Evolutionary conservation across 371 early-diverging fungal genomes (phyloP), one percentile per base, ranked within the genome.

Genomic region (Circinella umbellata): DNA sequence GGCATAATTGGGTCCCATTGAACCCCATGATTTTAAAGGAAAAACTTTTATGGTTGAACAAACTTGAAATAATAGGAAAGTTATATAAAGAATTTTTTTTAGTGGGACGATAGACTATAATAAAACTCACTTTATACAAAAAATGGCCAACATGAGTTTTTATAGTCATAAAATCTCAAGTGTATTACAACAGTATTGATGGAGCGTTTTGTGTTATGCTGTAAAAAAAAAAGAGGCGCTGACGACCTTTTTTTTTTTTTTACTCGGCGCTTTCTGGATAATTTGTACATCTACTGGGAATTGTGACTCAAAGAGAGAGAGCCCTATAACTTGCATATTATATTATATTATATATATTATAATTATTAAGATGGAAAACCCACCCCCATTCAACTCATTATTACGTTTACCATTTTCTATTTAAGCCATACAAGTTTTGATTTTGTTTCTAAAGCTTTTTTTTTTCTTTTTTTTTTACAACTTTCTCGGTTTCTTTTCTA

Each of bases 21-120:
- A 67, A 67, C 68, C 68, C 68, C 68, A 61, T 67, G 68, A 67
- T 59, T 57, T 42, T 15, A 35, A 39, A 66, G 39, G 47, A 42
- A 36, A 54, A 54, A 66, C 48, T 51, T 51, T 64, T 48, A 35
- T 39, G 35, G 35, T 27, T 27, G 27, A 27, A 27, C 27, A 39
- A 14, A 35, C 35, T 61, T 61, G n/a, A 37, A 36, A 9, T 34
- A 61, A 2, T 61, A 61, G 10, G n/a, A n/a, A 8, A n/a, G 54
- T 17, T 10, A 4, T 54, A n/a, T 54, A 11, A 13, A n/a, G 8
- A 8, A 13, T 4, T 51, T 51, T 51, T n/a, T 51, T 51, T 1
- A 51, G 15, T 27, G 27, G 27, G 27, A 27, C 27, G 27, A 27
- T 27, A 27, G 27, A 27, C 2, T 27, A 27, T 27, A 27, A 27